Conservation (phyloP, 2,329 filamentous ascomycete genomes). For the Diaporthe humulicola region DNA sequence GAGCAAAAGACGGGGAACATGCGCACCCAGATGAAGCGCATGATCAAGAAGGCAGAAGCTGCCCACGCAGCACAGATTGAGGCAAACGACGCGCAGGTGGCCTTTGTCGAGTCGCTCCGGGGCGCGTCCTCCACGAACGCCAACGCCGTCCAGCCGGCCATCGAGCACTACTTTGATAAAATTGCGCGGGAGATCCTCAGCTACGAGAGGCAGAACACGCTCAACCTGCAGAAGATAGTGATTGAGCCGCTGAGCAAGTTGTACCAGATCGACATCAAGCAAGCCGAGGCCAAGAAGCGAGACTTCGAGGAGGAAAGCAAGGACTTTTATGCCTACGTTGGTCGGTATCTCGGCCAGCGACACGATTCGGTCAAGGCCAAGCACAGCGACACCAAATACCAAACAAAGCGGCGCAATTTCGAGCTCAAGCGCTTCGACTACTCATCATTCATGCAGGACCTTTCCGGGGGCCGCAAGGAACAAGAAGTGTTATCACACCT, state of each 20-base stretch:
- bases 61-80: conserved; percentile 83
- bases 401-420: conserved; percentile 92
- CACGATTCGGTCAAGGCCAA: conserved; percentile 98
- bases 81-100: conserved; percentile 87
- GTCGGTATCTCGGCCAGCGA: conserved; percentile 94
- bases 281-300: conserved; percentile 95
- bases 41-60: conserved; percentile 93
- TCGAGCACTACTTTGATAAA: conserved; percentile 98
- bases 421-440: conserved; percentile 99
- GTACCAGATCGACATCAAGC: conserved; percentile 97
- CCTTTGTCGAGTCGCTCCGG: conserved; percentile 86
- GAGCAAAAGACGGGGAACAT: conserved; percentile 98
- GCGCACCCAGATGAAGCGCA: conserved; percentile 94
- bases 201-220: conserved; percentile 88
- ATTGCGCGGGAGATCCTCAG: conserved; percentile 90
- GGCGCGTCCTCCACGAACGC: conserved; percentile 93
- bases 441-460: conserved; percentile 98
- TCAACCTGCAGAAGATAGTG: conserved; percentile 90
- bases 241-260: conserved; percentile 94
- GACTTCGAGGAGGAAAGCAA: conserved; percentile 99
- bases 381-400: conserved; percentile 97
- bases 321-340: conserved; percentile 96
- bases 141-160: conserved; percentile 94
- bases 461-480: conserved; percentile 98
- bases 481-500: conserved; percentile 96